Conservation (phyloP, 345 rosid species). For the Linum usitatissimum region DNA sequence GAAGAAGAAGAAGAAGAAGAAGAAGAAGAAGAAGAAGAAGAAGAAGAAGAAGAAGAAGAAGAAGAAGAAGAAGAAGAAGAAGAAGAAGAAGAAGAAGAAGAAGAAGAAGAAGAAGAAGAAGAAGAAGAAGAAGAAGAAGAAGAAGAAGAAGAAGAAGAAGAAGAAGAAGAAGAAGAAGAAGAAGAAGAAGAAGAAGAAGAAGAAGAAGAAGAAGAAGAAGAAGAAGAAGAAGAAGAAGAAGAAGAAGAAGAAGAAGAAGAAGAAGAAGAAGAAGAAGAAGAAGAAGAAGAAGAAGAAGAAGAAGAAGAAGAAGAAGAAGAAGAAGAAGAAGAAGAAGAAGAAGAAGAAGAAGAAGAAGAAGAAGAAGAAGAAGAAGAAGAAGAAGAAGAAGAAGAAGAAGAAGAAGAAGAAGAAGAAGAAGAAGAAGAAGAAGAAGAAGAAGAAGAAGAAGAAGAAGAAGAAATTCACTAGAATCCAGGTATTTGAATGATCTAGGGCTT, state of each 20-base stretch:
- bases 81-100: not conserved
- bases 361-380: not conserved
- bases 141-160: slow-evolving; percentile 1
- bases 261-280: not conserved
- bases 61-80: not conserved
- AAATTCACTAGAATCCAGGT: not conserved
- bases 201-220: not conserved
- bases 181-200: not conserved
- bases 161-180: not conserved
- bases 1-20: slow-evolving; percentile 1
- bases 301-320: not conserved
- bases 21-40: not conserved
- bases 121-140: slow-evolving; percentile 1
- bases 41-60: not conserved
- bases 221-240: not conserved
- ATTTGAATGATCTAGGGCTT: too few species aligned
- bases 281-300: not conserved
- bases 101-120: not conserved
- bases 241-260: not conserved
- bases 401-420: not conserved
- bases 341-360: not conserved
- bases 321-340: not conserved
- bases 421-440: not conserved
- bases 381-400: not conserved
- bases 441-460: slow-evolving; percentile 1